Evolutionary conservation across 306 rosid species (phyloP), one percentile per base, ranked within the genome.

Genomic region (Phaseolus lunatus): DNA sequence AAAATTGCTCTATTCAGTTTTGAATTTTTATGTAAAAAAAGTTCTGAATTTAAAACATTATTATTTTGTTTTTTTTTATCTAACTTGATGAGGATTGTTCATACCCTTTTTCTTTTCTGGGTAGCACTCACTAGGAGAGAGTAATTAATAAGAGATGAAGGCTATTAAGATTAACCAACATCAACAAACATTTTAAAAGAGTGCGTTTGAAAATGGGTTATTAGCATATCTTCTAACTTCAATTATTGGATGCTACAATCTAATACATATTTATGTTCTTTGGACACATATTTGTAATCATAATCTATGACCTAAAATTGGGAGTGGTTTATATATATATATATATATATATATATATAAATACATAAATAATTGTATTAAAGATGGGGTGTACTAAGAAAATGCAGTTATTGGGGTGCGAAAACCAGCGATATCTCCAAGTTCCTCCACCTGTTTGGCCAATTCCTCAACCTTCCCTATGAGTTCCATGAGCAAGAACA

Each of bases 361-460:
- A 33, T 33, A 1, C 9, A 33, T 33, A 33, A 7, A 33, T 62
- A 7, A 37, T 59, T 6, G 4, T 72, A 72, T 73, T 3, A 3
- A 41, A 29, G 4, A 37, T 44, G 23, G 37, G 5, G n/a, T 56
- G 18, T 76, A 75, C 0, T 31, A 50, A 20, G 81, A 82, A 11
- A 31, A 5, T 14, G 78, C 10, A 63, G 39, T 62, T 19, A 2
- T 15, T 15, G 43, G 62, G 14, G 72, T 31, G 33, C 33, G 75
- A 80, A 95, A 95, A n/a, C 63, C 72, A 59, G 89, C 97, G 0
- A 72, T 24, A 13, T 88, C 73, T 62, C 83, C 92, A 37, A 95
- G 94, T 58, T 92, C 87, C 47, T 88, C 89, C 19, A 89, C 88
- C 69, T 85, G 79, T 76, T 86, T 88, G 2, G 87, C 85, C 85